These are phyloP conservation scores for Astrocystis sublimbata DNA, from an alignment of 495 filamentous ascomycete genomes.

Conservation along the genomic window DNA sequence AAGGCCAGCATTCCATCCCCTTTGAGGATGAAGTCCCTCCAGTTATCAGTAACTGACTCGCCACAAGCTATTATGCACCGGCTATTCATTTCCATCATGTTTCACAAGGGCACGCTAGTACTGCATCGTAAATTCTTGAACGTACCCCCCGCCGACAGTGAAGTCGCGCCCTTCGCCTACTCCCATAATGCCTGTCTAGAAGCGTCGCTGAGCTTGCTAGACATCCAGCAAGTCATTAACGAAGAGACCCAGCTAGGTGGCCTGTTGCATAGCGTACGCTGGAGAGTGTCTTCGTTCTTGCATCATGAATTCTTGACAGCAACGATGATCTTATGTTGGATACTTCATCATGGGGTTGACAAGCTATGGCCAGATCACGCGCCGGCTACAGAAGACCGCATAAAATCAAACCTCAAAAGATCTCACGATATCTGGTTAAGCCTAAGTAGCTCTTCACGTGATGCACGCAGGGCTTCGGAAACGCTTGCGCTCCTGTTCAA, in stretches of 20 bases:
- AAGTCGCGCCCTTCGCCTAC: conserved; percentile 24
- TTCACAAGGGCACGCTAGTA: conserved; percentile 40
- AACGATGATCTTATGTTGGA: conserved; percentile 36
- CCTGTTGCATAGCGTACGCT: conserved; percentile 29
- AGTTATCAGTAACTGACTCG: conserved; percentile 38
- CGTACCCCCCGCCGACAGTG: conserved; percentile 23
- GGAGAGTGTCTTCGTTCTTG: conserved; percentile 28
- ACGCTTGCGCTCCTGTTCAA: conserved; percentile 1
- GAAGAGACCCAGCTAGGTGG: conserved; percentile 33
- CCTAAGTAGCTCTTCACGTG: conserved; percentile 5
- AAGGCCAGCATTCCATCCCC: conserved; percentile 34
- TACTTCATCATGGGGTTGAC: conserved; percentile 23
- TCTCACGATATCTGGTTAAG: conserved; percentile 6
- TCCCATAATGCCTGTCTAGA: conserved; percentile 23
- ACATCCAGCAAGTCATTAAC: conserved; percentile 28
- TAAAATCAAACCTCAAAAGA: conserved; percentile 2
- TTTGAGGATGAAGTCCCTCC: conserved; percentile 34
- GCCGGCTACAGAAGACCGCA: background rate
- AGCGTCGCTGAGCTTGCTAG: conserved; percentile 21
- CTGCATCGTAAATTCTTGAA: conserved; percentile 42
- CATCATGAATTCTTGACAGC: conserved; percentile 32
- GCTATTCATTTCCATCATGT: conserved; percentile 36
- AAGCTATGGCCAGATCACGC: conserved; percentile 5
- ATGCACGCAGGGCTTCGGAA: conserved; percentile 9
- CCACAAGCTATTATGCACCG: conserved; percentile 39